These are phyloP conservation scores for Lumnitzera littorea DNA, from an alignment of 345 rosid genomes.

Conservation along the genomic window DNA sequence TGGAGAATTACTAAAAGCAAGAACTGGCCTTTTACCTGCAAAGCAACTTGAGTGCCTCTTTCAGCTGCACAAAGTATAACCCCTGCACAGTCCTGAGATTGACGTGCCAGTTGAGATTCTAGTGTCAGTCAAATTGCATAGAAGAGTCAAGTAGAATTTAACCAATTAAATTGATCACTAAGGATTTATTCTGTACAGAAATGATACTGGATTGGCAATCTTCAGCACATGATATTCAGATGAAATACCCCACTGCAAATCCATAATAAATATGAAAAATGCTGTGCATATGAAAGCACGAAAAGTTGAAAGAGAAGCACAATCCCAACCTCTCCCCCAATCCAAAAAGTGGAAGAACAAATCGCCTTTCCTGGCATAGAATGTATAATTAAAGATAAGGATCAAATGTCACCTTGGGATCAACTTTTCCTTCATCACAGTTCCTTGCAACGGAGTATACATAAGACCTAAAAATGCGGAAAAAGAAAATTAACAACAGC, in stretches of 20 bases:
- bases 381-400: neutral
- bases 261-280: too few relatives aligned
- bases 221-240: neutral
- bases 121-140: neutral
- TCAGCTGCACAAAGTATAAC: conserved; percentile 89
- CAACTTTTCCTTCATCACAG: conserved; percentile 66
- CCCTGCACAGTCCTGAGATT: conserved; percentile 86
- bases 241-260: too few relatives aligned
- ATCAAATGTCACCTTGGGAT: conserved; percentile 51
- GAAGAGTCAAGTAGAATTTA: neutral
- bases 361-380: neutral
- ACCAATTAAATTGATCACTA: too few relatives aligned
- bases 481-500: neutral
- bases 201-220: neutral
- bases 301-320: neutral
- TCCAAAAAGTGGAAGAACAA: neutral
- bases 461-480: conserved; percentile 49
- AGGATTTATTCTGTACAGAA: neutral
- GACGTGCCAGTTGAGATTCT: neutral
- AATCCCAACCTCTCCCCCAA: neutral
- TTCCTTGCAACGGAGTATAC: conserved; percentile 84
- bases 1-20: neutral
- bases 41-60: conserved; percentile 91
- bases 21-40: conserved; percentile 55
- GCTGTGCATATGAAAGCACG: too few relatives aligned